These are phyloP conservation scores for Cudoniella acicularis DNA, from an alignment of 495 filamentous ascomycete genomes.

Conservation along the genomic window DNA sequence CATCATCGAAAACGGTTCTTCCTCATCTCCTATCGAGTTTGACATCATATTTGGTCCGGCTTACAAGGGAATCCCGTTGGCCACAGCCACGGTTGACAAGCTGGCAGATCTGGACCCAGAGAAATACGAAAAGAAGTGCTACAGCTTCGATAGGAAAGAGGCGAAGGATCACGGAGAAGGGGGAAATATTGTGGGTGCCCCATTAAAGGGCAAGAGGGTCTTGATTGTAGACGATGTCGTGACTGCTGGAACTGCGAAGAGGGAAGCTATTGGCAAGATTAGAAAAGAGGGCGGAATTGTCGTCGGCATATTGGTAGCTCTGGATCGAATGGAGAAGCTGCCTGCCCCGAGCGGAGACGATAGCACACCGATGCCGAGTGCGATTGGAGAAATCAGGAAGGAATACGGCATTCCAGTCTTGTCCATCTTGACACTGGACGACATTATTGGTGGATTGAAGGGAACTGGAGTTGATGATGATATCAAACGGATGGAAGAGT, in stretches of 20 bases:
- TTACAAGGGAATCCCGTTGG: constrained; percentile 93
- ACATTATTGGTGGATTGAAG: constrained; percentile 69
- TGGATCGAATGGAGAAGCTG: constrained; percentile 86
- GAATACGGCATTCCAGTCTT: constrained; percentile 57
- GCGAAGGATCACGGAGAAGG: constrained; percentile 92
- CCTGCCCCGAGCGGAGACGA: neutral
- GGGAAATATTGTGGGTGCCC: constrained; percentile 83
- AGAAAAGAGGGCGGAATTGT: constrained; percentile 73
- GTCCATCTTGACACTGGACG: constrained; percentile 62
- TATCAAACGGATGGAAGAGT: constrained; percentile 69
- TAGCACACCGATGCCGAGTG: constrained; percentile 50
- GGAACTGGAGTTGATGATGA: constrained; percentile 53
- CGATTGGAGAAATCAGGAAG: constrained; percentile 75
- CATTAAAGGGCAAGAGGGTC: constrained; percentile 76
- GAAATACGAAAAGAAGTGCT: constrained; percentile 58
- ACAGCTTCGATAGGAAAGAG: constrained; percentile 94
- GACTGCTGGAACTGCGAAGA: constrained; percentile 88
- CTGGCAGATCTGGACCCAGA: constrained; percentile 58
- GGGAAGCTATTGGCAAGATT: constrained; percentile 85
- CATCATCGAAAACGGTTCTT: constrained; percentile 44
- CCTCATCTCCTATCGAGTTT: constrained; percentile 42
- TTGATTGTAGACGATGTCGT: constrained; percentile 95
- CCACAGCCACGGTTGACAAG: constrained; percentile 65
- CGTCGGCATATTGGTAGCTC: constrained; percentile 78
- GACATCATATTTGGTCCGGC: constrained; percentile 84